Conservation (phyloP, 2,329 filamentous ascomycete genomes). For the Clarireedia homoeocarpa region DNA sequence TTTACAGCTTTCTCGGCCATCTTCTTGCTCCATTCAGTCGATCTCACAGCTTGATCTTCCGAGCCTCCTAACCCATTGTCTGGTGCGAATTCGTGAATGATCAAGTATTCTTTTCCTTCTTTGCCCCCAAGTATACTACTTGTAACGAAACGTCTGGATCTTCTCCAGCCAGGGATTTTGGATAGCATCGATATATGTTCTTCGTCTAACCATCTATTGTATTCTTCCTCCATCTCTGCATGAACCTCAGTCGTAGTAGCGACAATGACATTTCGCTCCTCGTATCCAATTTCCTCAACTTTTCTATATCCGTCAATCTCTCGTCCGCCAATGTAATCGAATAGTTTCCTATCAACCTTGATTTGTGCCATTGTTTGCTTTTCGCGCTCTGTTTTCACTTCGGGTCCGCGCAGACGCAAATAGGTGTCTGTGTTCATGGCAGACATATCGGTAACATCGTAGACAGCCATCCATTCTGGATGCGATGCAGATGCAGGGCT, state of each 20-base stretch:
- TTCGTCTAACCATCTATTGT: slow-evolving; percentile 63
- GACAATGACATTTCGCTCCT: slow-evolving; percentile 53
- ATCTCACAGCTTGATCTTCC: slow-evolving; percentile 54
- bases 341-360: slow-evolving; percentile 63
- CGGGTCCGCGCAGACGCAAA: slow-evolving; percentile 51
- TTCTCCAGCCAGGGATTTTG: slow-evolving; percentile 71
- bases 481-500: slow-evolving; percentile 26
- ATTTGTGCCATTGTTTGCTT: slow-evolving; percentile 56
- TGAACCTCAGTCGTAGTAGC: slow-evolving; percentile 46
- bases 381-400: slow-evolving; percentile 49
- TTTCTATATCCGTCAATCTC: slow-evolving; percentile 49
- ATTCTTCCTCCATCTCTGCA: slow-evolving; percentile 47
- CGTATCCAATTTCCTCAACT: slow-evolving; percentile 51
- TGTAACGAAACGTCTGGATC: slow-evolving; percentile 63
- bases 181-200: slow-evolving; percentile 67
- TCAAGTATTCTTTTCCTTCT: slow-evolving; percentile 49
- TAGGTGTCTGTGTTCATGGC: slow-evolving; percentile 65
- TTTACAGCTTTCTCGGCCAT: slow-evolving; percentile 53
- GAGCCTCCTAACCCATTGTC: slow-evolving; percentile 58
- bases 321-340: slow-evolving; percentile 54
- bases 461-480: slow-evolving; percentile 71
- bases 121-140: slow-evolving; percentile 50
- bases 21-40: slow-evolving; percentile 53
- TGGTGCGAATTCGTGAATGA: slow-evolving; percentile 65
- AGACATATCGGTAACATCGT: slow-evolving; percentile 71